phyloP scores from a whole-genome alignment of 495 filamentous ascomycete species.

The Neurospora cerealis region DNA sequence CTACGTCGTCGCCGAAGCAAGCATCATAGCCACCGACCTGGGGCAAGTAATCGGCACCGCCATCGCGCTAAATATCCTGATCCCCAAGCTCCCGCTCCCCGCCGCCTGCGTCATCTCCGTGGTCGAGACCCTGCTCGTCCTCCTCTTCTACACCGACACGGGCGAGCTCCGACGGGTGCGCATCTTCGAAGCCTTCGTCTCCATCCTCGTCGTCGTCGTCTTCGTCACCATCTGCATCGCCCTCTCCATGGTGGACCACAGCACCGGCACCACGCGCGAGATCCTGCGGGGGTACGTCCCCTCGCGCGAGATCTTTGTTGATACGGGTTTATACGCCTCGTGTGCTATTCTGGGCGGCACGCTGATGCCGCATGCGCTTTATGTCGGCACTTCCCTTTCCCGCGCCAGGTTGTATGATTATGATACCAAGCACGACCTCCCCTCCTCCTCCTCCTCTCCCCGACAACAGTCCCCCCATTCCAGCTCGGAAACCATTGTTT shows the following conservation, averaged over 20 bases:
- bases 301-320: slow-evolving; percentile 9
- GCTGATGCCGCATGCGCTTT: slow-evolving; percentile 11
- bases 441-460: not conserved
- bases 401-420: slow-evolving; percentile 5
- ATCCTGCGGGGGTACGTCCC: slow-evolving; percentile 11
- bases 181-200: slow-evolving; percentile 12
- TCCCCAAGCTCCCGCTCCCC: slow-evolving; percentile 8
- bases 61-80: slow-evolving; percentile 13
- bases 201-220: slow-evolving; percentile 4
- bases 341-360: slow-evolving; percentile 13
- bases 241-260: slow-evolving; percentile 7
- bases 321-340: slow-evolving; percentile 9
- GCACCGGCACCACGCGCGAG: not conserved
- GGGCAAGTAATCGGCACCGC: slow-evolving; percentile 15
- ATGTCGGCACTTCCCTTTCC: slow-evolving; percentile 11
- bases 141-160: slow-evolving; percentile 10
- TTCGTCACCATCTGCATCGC: slow-evolving; percentile 12
- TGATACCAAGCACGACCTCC: slow-evolving; percentile 5
- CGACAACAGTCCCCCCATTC: not conserved
- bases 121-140: slow-evolving; percentile 8
- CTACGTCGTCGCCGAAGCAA: slow-evolving; percentile 19
- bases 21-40: slow-evolving; percentile 22
- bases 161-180: slow-evolving; percentile 11
- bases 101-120: slow-evolving; percentile 11
- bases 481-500: slow-evolving; percentile 26